Evolutionary conservation across 1,284 basidiomycete species (phyloP).

Genomic region (Microbotryum lychnidis-dioicae): DNA sequence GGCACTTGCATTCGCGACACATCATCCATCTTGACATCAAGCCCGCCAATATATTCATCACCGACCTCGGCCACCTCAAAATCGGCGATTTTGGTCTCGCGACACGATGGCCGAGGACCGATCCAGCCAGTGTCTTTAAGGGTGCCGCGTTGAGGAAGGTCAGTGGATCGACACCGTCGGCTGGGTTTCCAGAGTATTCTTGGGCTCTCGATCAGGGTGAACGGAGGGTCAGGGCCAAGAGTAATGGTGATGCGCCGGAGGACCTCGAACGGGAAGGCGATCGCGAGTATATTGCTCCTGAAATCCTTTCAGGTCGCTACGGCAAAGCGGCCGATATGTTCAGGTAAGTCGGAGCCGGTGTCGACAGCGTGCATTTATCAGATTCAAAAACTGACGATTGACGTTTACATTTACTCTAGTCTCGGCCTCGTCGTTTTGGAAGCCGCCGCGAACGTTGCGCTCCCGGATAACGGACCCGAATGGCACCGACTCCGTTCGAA

Average conservation of each 20-base stretch:
- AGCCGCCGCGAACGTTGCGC: conserved; percentile 87
- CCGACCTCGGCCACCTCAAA: conserved; percentile 80
- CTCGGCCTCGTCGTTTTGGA: conserved; percentile 93
- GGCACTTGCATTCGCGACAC: conserved; percentile 78
- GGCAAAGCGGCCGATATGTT: conserved; percentile 94
- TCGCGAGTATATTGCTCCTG: conserved; percentile 95
- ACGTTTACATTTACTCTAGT: conserved; percentile 44
- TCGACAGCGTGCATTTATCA: not conserved
- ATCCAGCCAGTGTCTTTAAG: conserved; percentile 27
- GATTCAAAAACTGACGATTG: not conserved
- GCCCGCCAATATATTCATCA: conserved; percentile 94
- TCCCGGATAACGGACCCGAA: conserved; percentile 86
- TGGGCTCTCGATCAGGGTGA: conserved; percentile 30
- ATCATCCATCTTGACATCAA: conserved; percentile 97
- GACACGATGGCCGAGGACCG: conserved; percentile 34
- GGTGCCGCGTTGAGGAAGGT: conserved; percentile 27
- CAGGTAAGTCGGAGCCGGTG: conserved; percentile 52
- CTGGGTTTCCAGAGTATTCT: conserved; percentile 10
- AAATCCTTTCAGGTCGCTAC: conserved; percentile 85
- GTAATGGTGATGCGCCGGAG: conserved; percentile 41
- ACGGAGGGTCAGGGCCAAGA: conserved; percentile 38
- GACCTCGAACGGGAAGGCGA: conserved; percentile 93
- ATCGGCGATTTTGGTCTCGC: conserved; percentile 99
- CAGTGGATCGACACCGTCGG: conserved; percentile 2
- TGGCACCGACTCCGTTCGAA: conserved; percentile 91